phyloP scores from a whole-genome alignment of 1,284 basidiomycete species.

The Chalciporus sp. region DNA sequence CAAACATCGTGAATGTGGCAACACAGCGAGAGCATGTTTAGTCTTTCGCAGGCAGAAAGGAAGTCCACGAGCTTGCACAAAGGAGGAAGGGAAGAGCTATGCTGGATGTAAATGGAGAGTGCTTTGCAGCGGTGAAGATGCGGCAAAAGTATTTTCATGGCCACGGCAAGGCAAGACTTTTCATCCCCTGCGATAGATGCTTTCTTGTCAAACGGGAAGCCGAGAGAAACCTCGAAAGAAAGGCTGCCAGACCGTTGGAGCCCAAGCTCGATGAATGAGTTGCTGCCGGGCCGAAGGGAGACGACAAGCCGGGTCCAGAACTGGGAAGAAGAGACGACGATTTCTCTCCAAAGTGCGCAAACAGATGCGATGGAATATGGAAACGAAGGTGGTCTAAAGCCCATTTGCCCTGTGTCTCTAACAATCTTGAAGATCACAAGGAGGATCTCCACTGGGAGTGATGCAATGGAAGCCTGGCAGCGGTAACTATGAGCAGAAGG shows the following conservation, averaged over 20 bases:
- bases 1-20: neutral
- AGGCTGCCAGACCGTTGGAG: neutral
- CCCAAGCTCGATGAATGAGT: neutral
- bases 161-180: neutral
- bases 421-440: neutral
- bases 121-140: neutral
- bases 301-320: neutral
- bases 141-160: neutral
- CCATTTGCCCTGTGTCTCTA: no score
- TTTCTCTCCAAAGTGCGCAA: neutral
- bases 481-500: no score
- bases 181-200: no score
- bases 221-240: neutral
- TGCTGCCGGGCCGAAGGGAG: neutral
- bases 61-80: neutral
- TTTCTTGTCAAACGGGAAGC: no score
- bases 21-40: neutral
- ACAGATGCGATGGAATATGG: neutral
- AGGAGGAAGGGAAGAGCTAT: neutral
- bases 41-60: neutral
- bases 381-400: neutral
- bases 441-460: neutral
- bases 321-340: neutral
- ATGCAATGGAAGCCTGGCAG: neutral
- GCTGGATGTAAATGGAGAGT: neutral